phyloP scores from a whole-genome alignment of 2,329 filamentous ascomycete genomes.

The Annulohypoxylon truncatum region DNA sequence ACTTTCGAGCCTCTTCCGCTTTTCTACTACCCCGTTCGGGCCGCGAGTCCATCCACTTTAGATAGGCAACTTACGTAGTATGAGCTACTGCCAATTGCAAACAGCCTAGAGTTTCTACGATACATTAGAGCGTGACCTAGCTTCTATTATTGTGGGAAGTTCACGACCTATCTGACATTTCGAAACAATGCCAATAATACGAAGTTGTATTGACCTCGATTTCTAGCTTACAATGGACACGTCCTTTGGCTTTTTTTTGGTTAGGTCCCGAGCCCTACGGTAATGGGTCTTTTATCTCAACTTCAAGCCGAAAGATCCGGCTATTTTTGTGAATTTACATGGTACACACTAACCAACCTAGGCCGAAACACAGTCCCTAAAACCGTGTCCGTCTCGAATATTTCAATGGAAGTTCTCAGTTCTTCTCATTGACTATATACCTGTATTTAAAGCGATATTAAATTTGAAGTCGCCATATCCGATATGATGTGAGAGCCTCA shows the following conservation, averaged over 20 bases:
- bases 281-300: not conserved
- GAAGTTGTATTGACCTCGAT: not conserved
- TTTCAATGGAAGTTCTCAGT: slow-evolving; percentile 15
- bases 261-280: slow-evolving; percentile 3
- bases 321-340: slow-evolving; percentile 17
- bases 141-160: not conserved
- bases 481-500: slow-evolving; percentile 6
- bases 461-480: slow-evolving; percentile 1
- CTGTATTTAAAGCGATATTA: slow-evolving; percentile 17
- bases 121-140: not conserved
- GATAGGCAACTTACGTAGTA: not conserved
- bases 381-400: slow-evolving; percentile 6
- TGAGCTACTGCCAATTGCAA: not conserved
- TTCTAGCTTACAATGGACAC: slow-evolving; percentile 6
- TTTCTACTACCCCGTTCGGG: slow-evolving; percentile 15
- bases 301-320: slow-evolving; percentile 6
- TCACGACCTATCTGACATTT: not conserved
- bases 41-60: slow-evolving; percentile 20
- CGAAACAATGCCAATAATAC: not conserved
- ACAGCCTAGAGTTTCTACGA: slow-evolving; percentile 4
- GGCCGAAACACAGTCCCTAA: slow-evolving; percentile 12
- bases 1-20: slow-evolving; percentile 22
- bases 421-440: slow-evolving; percentile 17
- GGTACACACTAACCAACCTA: slow-evolving; percentile 22
- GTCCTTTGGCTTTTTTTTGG: not conserved